Percentiles rank a stretch among this genome's conserved stretches.
Conservation (phyloP, 139 green algal genomes). For the Asterochloris sp. region DNA sequence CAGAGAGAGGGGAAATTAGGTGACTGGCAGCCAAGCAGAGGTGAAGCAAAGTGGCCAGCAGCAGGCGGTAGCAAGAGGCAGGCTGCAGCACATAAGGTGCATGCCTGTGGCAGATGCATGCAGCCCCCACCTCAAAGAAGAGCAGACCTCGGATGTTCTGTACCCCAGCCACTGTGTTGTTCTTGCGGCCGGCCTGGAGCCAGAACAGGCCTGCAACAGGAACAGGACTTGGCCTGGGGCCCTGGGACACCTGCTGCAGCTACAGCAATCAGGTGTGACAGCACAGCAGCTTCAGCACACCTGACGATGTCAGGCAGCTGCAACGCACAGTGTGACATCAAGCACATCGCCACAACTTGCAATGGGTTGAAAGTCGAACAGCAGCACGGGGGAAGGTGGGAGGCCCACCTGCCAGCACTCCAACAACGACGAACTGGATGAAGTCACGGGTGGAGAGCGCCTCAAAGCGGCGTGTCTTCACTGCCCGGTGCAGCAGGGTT, state of each 20-base stretch:
- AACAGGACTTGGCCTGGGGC: too few species aligned
- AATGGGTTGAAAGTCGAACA: background rate
- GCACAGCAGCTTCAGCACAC: background rate
- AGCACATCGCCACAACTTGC: background rate
- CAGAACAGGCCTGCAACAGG: conserved; percentile 30
- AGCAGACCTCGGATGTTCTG: conserved; percentile 32
- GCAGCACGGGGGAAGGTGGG: background rate
- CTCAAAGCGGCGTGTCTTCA: conserved; percentile 27
- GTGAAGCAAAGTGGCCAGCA: too few species aligned
- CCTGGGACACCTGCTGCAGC: too few species aligned
- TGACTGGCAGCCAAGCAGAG: too few species aligned
- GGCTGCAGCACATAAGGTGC: too few species aligned
- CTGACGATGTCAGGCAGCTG: background rate
- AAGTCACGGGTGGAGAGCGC: conserved; percentile 20
- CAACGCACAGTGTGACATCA: background rate
- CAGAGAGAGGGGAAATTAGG: too few species aligned
- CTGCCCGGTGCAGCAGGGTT: conserved; percentile 13
- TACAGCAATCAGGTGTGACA: too few species aligned
- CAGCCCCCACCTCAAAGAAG: conserved; percentile 41
- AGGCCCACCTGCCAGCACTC: conserved; percentile 19
- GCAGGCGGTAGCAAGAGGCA: too few species aligned
- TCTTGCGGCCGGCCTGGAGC: conserved; percentile 8
- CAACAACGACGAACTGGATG: conserved; percentile 25
- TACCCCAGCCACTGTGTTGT: conserved; percentile 4
- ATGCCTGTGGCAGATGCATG: too few species aligned